These are phyloP conservation scores for Exidia glandulosa DNA, from an alignment of 768 basidiomycete genomes.

Conservation along the genomic window DNA sequence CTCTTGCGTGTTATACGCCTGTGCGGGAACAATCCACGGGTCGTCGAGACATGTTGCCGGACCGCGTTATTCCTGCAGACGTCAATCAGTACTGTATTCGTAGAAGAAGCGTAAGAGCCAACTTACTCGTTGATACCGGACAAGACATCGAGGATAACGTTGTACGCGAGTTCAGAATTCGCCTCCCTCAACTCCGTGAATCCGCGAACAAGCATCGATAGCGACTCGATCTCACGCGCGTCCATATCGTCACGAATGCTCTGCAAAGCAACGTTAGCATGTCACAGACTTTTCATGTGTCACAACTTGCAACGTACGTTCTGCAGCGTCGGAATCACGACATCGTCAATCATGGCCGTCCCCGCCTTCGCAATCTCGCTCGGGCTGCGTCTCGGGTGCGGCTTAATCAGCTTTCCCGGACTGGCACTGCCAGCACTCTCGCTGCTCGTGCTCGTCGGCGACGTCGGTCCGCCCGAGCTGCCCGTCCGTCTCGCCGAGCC, in stretches of 20 bases:
- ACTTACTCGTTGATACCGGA: conserved; percentile 86
- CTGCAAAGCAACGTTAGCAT: conserved; percentile 4
- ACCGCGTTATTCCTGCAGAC: conserved; percentile 60
- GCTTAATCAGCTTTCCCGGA: conserved; percentile 4
- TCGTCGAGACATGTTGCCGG: conserved; percentile 70
- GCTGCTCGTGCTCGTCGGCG: conserved; percentile 37
- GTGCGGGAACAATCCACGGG: conserved; percentile 73
- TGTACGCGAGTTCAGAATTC: conserved; percentile 80
- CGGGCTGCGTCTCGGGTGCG: conserved; percentile 32
- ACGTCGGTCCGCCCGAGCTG: conserved; percentile 24
- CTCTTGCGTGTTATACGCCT: conserved; percentile 67
- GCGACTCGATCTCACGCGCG: conserved; percentile 75
- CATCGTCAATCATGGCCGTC: conserved; percentile 62
- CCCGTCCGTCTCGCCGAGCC: conserved; percentile 42
- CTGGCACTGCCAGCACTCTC: too few relatives aligned
- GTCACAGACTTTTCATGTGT: background rate
- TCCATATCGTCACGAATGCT: conserved; percentile 51
- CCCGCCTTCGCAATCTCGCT: conserved; percentile 61
- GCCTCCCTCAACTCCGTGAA: conserved; percentile 76
- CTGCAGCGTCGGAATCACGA: conserved; percentile 69
- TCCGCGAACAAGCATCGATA: conserved; percentile 82
- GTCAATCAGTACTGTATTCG: conserved; percentile 2
- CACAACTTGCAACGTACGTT: conserved; percentile 39
- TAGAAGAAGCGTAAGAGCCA: background rate
- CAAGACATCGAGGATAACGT: conserved; percentile 78